Conservation (phyloP, 306 rosid genomes). For the Cucumis melo region DNA sequence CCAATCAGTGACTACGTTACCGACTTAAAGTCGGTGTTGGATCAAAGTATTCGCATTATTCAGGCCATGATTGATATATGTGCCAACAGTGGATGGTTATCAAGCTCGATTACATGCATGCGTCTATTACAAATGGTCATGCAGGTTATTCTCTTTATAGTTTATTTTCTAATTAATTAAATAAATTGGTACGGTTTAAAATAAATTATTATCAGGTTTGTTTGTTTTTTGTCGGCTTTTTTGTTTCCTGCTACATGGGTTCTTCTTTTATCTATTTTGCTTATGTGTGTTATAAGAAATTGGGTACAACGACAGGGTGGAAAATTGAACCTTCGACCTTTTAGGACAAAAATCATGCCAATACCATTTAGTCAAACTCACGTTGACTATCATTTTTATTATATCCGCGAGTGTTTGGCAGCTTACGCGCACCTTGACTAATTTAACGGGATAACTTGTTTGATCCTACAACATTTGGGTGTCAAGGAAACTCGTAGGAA, state of each 20-base stretch:
- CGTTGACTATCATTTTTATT: neutral
- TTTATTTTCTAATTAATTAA: neutral
- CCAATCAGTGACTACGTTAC: constrained; percentile 89
- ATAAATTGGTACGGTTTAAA: neutral
- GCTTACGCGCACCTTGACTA: no score
- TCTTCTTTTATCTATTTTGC: neutral
- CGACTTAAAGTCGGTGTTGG: constrained; percentile 87
- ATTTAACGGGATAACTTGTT: no score
- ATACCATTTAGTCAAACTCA: no score
- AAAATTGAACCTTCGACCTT: no score
- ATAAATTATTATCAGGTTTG: neutral
- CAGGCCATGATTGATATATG: constrained; percentile 99
- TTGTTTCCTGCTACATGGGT: neutral
- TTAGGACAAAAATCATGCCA: no score
- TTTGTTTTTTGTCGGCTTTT: neutral
- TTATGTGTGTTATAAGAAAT: neutral
- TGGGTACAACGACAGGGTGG: no score
- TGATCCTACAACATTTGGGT: no score
- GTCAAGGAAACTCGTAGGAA: no score
- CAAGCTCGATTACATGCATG: constrained; percentile 83
- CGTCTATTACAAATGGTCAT: constrained; percentile 94
- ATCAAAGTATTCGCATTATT: constrained; percentile 88
- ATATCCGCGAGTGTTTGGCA: no score
- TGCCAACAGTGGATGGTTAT: constrained; percentile 94
- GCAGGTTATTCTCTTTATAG: constrained; percentile 45